phyloP scores from a whole-genome alignment of 768 basidiomycete species.

The Auricularia heimuer region DNA sequence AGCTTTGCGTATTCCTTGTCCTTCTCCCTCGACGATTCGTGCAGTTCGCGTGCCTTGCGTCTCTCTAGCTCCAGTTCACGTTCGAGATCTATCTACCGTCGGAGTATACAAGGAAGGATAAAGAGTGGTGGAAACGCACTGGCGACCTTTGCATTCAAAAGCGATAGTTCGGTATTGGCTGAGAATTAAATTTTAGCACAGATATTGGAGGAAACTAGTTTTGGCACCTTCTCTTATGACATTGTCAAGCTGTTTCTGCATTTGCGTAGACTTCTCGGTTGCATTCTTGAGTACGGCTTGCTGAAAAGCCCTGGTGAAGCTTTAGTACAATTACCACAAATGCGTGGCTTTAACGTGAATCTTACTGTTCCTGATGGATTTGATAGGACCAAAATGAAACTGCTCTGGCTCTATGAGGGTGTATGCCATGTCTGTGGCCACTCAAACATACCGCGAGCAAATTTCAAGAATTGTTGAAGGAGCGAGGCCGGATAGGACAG shows the following conservation, averaged over 20 bases:
- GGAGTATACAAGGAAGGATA: neutral
- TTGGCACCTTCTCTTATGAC: constrained; percentile 72
- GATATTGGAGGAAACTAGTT: neutral
- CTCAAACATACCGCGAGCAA: constrained; percentile 50
- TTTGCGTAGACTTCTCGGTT: constrained; percentile 71
- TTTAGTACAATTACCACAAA: neutral
- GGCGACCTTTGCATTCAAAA: constrained; percentile 58
- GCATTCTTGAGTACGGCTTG: constrained; percentile 72
- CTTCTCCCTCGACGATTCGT: constrained; percentile 62
- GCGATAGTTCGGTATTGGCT: constrained; percentile 71
- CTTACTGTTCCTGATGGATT: constrained; percentile 72
- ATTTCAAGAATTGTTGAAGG: constrained; percentile 73
- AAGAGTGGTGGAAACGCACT: constrained; percentile 29
- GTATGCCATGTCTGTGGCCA: neutral
- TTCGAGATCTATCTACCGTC: constrained; percentile 46
- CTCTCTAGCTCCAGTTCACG: constrained; percentile 74
- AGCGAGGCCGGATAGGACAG: constrained; percentile 71
- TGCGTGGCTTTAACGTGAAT: constrained; percentile 3
- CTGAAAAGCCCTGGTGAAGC: constrained; percentile 55
- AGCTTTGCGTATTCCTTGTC: constrained; percentile 85
- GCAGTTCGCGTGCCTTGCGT: constrained; percentile 60
- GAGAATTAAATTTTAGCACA: neutral
- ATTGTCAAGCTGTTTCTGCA: constrained; percentile 79
- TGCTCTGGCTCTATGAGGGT: constrained; percentile 35
- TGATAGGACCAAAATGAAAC: constrained; percentile 91